Percentiles rank a stretch among this genome's conserved stretches.
Conservation (phyloP, 441 rosid species). For the Populus hybrid region DNA sequence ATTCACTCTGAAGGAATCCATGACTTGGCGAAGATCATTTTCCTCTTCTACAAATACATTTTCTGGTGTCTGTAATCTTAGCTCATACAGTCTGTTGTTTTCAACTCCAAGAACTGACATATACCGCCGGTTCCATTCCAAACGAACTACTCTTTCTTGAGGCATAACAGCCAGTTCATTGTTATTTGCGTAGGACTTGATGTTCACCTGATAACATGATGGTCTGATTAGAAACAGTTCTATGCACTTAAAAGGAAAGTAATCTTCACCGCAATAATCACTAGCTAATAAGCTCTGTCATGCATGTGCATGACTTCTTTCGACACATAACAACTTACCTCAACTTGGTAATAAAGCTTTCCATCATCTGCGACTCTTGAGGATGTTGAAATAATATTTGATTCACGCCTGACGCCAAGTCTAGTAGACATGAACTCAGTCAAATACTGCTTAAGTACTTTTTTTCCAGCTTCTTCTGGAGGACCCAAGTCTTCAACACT, state of each 20-base stretch:
- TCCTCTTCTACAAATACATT: constrained; percentile 79
- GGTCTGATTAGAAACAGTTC: background rate
- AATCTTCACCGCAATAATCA: background rate
- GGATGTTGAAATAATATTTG: constrained; percentile 64
- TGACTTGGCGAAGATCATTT: constrained; percentile 69
- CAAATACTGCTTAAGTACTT: constrained; percentile 75
- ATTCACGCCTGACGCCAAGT: constrained; percentile 77
- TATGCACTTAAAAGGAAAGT: background rate
- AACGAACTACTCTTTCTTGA: constrained; percentile 60
- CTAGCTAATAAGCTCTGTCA: background rate
- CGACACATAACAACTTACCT: constrained; percentile 44
- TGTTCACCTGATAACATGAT: constrained; percentile 59
- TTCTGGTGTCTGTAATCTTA: constrained; percentile 89
- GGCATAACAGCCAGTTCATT: constrained; percentile 97
- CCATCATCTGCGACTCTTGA: constrained; percentile 90
- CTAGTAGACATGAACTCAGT: constrained; percentile 98
- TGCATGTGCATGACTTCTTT: background rate
- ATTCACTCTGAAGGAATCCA: constrained; percentile 88
- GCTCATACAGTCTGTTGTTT: constrained; percentile 69
- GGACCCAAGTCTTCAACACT: constrained; percentile 85
- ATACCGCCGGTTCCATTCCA: constrained; percentile 90
- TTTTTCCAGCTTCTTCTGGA: constrained; percentile 80
- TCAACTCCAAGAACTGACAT: constrained; percentile 92
- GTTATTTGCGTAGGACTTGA: constrained; percentile 84
- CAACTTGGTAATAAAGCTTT: constrained; percentile 80